phyloP scores from a whole-genome alignment of 2,329 filamentous ascomycete genomes.

The Clarireedia hainanense region DNA sequence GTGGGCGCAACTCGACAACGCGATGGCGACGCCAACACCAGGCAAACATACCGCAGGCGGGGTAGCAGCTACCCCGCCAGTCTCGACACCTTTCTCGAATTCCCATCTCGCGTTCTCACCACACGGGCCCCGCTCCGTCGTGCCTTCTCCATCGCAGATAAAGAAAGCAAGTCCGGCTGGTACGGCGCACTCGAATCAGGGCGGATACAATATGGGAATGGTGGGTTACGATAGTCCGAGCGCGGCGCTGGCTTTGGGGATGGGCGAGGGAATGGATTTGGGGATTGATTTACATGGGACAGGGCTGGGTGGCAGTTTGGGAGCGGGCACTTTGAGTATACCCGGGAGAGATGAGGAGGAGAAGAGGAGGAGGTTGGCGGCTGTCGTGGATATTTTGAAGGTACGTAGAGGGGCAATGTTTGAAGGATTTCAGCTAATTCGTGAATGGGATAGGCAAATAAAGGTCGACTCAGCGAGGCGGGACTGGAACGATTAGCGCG shows the following conservation, averaged over 20 bases:
- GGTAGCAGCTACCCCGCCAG: slow-evolving; percentile 49
- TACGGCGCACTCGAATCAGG: slow-evolving; percentile 40
- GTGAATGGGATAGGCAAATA: slow-evolving; percentile 29
- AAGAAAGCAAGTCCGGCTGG: slow-evolving; percentile 35
- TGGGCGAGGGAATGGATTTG: slow-evolving; percentile 38
- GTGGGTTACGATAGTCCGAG: slow-evolving; percentile 55
- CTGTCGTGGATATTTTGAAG: slow-evolving; percentile 28
- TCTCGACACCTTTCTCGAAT: slow-evolving; percentile 57
- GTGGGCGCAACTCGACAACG: neutral
- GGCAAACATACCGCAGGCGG: slow-evolving; percentile 18
- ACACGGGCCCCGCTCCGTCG: slow-evolving; percentile 35
- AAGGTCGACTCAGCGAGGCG: slow-evolving; percentile 64
- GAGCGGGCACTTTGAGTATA: slow-evolving; percentile 9
- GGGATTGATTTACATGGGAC: slow-evolving; percentile 28
- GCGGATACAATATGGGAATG: slow-evolving; percentile 31
- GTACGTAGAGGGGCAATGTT: slow-evolving; percentile 3
- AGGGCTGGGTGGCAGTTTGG: slow-evolving; percentile 13
- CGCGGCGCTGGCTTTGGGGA: slow-evolving; percentile 52
- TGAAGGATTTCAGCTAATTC: slow-evolving; percentile 8
- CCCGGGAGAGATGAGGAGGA: slow-evolving; percentile 41
- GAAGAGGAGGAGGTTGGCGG: slow-evolving; percentile 35
- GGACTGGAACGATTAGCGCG: slow-evolving; percentile 65
- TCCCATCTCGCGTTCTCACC: slow-evolving; percentile 51
- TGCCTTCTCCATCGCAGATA: slow-evolving; percentile 55
- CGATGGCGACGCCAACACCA: slow-evolving; percentile 30